Conservation (phyloP, 2,329 filamentous ascomycete genomes). For the Xylaria sp. region DNA sequence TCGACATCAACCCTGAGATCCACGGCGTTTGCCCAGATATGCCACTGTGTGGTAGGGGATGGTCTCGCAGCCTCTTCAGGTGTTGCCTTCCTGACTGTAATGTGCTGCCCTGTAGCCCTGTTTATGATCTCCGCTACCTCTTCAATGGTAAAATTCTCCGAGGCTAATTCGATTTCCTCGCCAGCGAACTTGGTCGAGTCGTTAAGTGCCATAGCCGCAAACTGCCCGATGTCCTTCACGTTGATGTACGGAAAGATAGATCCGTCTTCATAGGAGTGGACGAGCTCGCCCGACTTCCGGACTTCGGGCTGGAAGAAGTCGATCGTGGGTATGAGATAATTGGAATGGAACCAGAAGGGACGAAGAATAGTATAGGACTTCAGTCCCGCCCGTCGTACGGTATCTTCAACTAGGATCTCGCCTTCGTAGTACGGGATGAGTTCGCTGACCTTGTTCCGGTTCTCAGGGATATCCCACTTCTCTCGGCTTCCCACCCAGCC, state of each 20-base stretch:
- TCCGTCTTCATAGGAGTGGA: conserved; percentile 37
- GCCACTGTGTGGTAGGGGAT: not conserved
- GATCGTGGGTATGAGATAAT: conserved; percentile 41
- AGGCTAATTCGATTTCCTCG: conserved; percentile 46
- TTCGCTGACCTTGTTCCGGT: not conserved
- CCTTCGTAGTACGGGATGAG: conserved; percentile 4
- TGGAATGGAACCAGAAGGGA: conserved; percentile 44
- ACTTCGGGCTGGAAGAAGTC: conserved; percentile 46
- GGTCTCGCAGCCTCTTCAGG: not conserved
- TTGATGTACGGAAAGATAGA: conserved; percentile 45
- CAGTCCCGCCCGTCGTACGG: conserved; percentile 37
- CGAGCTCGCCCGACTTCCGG: conserved; percentile 42
- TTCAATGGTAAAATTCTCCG: conserved; percentile 44
- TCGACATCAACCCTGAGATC: not conserved
- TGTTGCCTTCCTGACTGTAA: conserved; percentile 30
- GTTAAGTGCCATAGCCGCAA: conserved; percentile 47
- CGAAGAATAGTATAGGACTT: conserved; percentile 49
- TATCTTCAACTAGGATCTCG: not conserved
- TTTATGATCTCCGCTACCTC: conserved; percentile 45
- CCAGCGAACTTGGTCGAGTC: conserved; percentile 45
- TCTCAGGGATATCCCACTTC: conserved; percentile 18
- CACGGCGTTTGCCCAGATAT: not conserved
- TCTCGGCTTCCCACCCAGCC: not conserved
- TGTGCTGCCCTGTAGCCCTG: conserved; percentile 45
- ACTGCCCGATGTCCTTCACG: conserved; percentile 46